These are phyloP conservation scores for Domatiomyces catenatus DNA, from an alignment of 2,329 filamentous ascomycete genomes.

Conservation along the genomic window DNA sequence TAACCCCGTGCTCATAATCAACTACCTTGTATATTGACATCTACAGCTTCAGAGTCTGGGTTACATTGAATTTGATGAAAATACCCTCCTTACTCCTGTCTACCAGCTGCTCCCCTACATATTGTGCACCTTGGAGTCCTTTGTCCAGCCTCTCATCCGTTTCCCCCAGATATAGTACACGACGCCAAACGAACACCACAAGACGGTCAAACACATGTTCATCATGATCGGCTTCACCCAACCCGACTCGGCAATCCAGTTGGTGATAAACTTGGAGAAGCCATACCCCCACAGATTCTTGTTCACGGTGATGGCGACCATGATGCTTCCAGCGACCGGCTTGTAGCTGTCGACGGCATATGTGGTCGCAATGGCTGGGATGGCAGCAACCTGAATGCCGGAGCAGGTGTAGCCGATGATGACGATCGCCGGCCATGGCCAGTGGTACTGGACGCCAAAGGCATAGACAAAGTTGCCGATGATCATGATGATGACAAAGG, in stretches of 20 bases:
- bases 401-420: slow-evolving; percentile 43
- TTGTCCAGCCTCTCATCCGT: slow-evolving; percentile 41
- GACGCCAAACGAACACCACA: slow-evolving; percentile 41
- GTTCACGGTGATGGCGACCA: slow-evolving; percentile 47
- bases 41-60: no score
- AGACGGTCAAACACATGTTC: slow-evolving; percentile 38
- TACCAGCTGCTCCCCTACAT: slow-evolving; percentile 22
- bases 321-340: slow-evolving; percentile 43
- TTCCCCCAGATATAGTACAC: slow-evolving; percentile 45
- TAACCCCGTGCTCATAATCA: no score
- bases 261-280: slow-evolving; percentile 40
- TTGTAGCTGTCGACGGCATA: slow-evolving; percentile 52
- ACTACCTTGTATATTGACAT: no score
- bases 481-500: slow-evolving; percentile 41
- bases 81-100: background rate
- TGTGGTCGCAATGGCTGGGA: slow-evolving; percentile 42
- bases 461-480: slow-evolving; percentile 43
- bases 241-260: slow-evolving; percentile 35
- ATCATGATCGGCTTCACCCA: slow-evolving; percentile 46
- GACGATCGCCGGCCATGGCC: slow-evolving; percentile 39
- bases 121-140: slow-evolving; percentile 39
- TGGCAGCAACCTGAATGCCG: slow-evolving; percentile 43
- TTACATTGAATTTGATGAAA: no score
- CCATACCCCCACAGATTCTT: slow-evolving; percentile 52
- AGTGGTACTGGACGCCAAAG: slow-evolving; percentile 37